A percentile compares a stretch with the other conserved stretches of the same genome.
phyloP scores from a whole-genome alignment of 73 alveolate genomes.

The Breviolum minutum region DNA sequence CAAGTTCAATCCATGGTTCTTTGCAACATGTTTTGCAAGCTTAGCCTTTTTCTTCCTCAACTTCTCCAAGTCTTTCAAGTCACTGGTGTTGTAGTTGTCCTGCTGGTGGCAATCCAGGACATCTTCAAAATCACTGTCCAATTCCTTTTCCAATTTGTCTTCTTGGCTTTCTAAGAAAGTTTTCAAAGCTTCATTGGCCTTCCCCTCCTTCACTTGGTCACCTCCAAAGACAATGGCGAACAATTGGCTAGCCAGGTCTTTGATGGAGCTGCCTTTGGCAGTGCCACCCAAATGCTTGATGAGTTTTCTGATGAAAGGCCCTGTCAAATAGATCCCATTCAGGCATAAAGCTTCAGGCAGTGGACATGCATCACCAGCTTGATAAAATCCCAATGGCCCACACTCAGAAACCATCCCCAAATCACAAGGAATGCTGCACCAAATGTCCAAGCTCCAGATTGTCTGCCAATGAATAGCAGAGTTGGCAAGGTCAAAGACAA shows the following conservation, averaged over 20 bases:
- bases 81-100: neutral
- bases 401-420: neutral
- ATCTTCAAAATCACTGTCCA: constrained; percentile 7
- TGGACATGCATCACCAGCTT: neutral
- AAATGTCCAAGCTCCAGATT: neutral
- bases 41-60: neutral
- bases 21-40: neutral
- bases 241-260: neutral
- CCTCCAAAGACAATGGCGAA: neutral
- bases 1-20: neutral
- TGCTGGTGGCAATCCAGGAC: neutral
- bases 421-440: neutral
- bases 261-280: neutral
- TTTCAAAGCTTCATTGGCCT: neutral
- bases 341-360: neutral
- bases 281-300: constrained; percentile 3
- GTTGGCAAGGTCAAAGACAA: neutral
- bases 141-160: neutral
- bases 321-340: neutral
- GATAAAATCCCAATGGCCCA: neutral
- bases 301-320: neutral
- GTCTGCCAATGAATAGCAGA: neutral
- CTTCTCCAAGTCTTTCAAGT: neutral
- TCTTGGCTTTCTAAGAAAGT: no score
- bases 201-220: neutral